Evolutionary conservation across 73 alveolate genomes (phyloP), one percentile per base, ranked within the genome.

Genomic region (Paramecium pentaurelia): DNA sequence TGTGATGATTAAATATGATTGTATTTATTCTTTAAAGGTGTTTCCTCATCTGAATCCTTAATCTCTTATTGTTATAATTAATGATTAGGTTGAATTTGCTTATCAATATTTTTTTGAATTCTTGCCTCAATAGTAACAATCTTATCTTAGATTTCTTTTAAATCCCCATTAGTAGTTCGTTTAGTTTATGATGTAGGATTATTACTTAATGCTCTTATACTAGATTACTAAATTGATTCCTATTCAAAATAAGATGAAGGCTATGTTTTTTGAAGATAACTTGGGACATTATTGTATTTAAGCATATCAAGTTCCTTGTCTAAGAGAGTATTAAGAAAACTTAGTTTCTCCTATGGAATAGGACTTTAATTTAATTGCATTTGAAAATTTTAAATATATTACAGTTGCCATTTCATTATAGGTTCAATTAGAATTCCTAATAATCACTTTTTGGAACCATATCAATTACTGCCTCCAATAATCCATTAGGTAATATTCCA

Each of bases 11-110:
- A 54, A 18, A 9, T 32, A 49, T 80, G 77, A 27, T 44, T 27
- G 49, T 80, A 80, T 80, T 80, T 80, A 42, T 80, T 42, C 75
- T 80, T 80, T 16, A 80, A 20, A 27, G 91, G 91, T 12, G 75
- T 80, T 45, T 80, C 91, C 5, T 80, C 91, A 47, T 80, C 91
- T 11, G 91, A 80, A 32, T 45, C 91, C 36, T 45, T 80, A 2
- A 22, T 22, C 40, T 64, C 84, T 32, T 28, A 28, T 64, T 64
- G 27, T 60, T 71, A 14, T 11, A 34, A 3, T 73, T 6, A 37
- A 14, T 34, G 64, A 73, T 37, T 73, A 16, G 34, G 47, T 37
- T 73, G 64, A 4, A 73, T 16, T 37, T 32, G 27, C 16, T 73
- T 37, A 3, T 73, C 87, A 36, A 73, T 40, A 73, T 73, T 73